Percentiles rank a stretch among this genome's conserved stretches.
Conservation (phyloP, 805 yeast species). For the Teunomyces stri region DNA sequence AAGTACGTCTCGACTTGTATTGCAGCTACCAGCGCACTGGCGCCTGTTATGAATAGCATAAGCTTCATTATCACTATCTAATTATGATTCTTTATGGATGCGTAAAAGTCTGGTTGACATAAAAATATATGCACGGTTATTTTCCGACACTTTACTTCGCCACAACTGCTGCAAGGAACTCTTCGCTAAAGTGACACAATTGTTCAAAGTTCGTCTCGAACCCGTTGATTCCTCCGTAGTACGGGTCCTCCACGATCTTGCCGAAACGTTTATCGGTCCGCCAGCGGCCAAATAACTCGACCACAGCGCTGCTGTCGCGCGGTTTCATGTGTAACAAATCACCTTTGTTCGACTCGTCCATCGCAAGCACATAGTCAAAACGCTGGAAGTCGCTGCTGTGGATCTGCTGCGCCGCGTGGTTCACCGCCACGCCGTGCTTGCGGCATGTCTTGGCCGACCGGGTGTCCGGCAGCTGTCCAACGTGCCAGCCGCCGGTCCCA, state of each 20-base stretch:
- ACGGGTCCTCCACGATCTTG: conserved; percentile 80
- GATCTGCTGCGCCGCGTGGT: conserved; percentile 75
- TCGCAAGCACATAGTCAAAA: conserved; percentile 68
- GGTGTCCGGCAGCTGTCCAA: conserved; percentile 78
- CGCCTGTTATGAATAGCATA: too few species aligned
- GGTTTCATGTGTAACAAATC: conserved; percentile 56
- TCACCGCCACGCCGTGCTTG: conserved; percentile 68
- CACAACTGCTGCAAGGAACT: conserved; percentile 48
- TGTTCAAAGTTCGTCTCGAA: conserved; percentile 80
- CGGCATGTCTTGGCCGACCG: conserved; percentile 69
- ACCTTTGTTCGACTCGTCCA: conserved; percentile 61
- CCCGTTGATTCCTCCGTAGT: conserved; percentile 84
- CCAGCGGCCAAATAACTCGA: conserved; percentile 81
- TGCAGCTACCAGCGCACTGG: too few species aligned
- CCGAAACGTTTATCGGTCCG: conserved; percentile 48
- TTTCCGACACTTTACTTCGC: background rate
- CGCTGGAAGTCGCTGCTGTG: conserved; percentile 46
- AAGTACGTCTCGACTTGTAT: too few species aligned
- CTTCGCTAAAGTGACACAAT: conserved; percentile 69
- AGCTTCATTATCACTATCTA: too few species aligned
- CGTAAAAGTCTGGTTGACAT: too few species aligned
- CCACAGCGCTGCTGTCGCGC: conserved; percentile 43
- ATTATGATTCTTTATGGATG: too few species aligned
- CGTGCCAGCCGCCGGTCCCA: conserved; percentile 85
- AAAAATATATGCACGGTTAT: too few species aligned